A percentile compares a stretch with the other conserved stretches of the same genome.
Evolutionary conservation across 1,139 yeast genomes (phyloP).

Genomic region (Yamadazyma trypodendri): DNA sequence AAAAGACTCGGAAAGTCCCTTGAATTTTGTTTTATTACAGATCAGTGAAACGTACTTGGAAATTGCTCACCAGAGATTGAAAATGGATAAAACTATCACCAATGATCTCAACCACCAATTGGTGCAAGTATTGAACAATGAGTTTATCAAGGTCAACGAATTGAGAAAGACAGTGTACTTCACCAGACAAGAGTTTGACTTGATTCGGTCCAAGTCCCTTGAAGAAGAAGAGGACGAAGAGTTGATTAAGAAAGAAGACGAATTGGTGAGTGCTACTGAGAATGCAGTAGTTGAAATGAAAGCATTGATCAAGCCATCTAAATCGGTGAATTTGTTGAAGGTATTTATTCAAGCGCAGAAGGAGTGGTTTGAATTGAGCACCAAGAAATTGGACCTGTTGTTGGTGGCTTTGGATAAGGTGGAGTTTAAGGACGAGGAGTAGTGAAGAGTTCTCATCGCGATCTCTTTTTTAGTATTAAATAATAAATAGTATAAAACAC

Average conservation of each 20-base stretch:
- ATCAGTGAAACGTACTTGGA: constrained; percentile 59
- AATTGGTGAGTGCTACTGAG: constrained; percentile 72
- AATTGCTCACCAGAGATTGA: constrained; percentile 60
- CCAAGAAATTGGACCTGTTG: constrained; percentile 36
- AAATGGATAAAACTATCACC: constrained; percentile 62
- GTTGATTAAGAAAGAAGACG: constrained; percentile 70
- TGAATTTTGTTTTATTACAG: constrained; percentile 53
- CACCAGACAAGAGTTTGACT: constrained; percentile 68
- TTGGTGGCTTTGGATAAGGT: constrained; percentile 33
- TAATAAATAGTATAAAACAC: too few relatives aligned
- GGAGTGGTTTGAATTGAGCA: constrained; percentile 56
- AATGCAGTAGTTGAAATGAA: constrained; percentile 77
- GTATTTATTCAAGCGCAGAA: constrained; percentile 65
- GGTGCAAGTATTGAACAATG: constrained; percentile 49
- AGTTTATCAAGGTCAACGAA: constrained; percentile 59
- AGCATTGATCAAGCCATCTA: constrained; percentile 64
- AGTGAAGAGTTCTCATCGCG: constrained; percentile 1
- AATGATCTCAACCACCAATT: constrained; percentile 56
- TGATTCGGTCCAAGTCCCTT: constrained; percentile 47
- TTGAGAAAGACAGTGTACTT: constrained; percentile 68
- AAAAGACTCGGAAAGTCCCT: constrained; percentile 44
- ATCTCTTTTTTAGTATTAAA: neutral
- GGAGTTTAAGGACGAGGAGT: constrained; percentile 33
- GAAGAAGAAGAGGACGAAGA: constrained; percentile 51
- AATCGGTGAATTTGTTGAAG: constrained; percentile 60